Base-by-base conservation (phyloP, 495 filamentous ascomycete genomes). In the Aspergillus leporis region DNA sequence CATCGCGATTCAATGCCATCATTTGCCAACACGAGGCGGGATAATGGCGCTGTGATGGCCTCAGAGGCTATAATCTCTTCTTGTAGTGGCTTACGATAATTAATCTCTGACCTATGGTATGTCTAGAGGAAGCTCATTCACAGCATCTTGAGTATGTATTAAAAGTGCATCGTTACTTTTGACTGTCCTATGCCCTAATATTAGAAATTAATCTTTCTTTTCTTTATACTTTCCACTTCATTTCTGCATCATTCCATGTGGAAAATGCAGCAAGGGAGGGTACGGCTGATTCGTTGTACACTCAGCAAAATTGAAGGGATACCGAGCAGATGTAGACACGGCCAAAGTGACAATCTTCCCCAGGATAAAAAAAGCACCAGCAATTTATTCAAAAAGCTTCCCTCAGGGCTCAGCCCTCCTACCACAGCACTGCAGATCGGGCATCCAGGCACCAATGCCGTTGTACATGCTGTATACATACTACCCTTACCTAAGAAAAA, bases 371-470 rank as follows among this genome's bases (percentile, higher is more conserved):
- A 21, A 10, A n/a, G 19, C 18, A 47, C 19, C 10, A 13, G 3
- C 19, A 10, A 8, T 23, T 22, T 47, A 47, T 14, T n/a, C 16
- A 41, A 1, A 47, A 10, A 47, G 7, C 19, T 47, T 23, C 13
- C 3, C 19, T 4, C 43, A 47, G 18, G 43, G 19, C 43, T 47
- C 19, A 23, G 5, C 43, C 19, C 19, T 47, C 23, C 19, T 21
- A 47, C 41, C 21, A 45, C 43, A 47, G 21, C 21, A 23, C 43
- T 2, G n/a, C 31, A 23, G 31, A 53, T 54, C 25, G 51, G 51
- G 51, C 51, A 54, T 25, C 34, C 21, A 54, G 51, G 51, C 40
- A 54, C 34, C 51, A 54, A 43, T 43, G 34, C 8, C 19, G 18
- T 22, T 47, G 43, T 47, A 23, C 43, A 43, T 43, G 18, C 40